Evolutionary conservation across 352 stramenopile genomes (phyloP).

Genomic region (Saprolegnia parasitica): DNA sequence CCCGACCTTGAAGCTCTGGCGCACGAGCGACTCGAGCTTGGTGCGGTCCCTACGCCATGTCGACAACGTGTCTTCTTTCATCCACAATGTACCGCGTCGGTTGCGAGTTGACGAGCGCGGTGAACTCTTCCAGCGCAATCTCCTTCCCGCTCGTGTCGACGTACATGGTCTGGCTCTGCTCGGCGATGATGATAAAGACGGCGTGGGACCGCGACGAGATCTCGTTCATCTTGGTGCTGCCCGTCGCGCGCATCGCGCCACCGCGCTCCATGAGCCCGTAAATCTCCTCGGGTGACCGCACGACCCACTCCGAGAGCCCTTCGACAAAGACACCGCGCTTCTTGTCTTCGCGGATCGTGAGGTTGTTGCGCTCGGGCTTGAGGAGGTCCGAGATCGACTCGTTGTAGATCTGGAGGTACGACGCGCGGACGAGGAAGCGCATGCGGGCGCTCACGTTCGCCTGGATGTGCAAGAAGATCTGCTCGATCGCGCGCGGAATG

Average conservation of each 20-base stretch:
- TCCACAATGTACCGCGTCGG: constrained; percentile 33
- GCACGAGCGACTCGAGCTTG: constrained; percentile 84
- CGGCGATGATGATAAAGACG: constrained; percentile 94
- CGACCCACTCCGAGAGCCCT: constrained; percentile 92
- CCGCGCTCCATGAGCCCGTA: constrained; percentile 93
- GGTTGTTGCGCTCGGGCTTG: constrained; percentile 87
- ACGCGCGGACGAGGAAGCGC: constrained; percentile 88
- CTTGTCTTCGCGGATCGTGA: constrained; percentile 92
- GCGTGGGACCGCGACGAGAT: constrained; percentile 82
- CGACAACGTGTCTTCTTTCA: constrained; percentile 4
- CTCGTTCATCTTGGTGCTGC: constrained; percentile 88
- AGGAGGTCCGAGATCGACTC: constrained; percentile 92
- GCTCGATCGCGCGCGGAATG: constrained; percentile 96
- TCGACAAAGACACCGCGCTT: constrained; percentile 92
- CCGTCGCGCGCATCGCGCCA: constrained; percentile 70
- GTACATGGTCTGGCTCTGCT: constrained; percentile 89
- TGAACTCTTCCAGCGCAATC: constrained; percentile 81
- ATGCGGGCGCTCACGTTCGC: constrained; percentile 75
- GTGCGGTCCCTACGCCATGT: constrained; percentile 30
- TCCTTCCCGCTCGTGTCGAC: constrained; percentile 78
- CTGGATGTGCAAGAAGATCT: constrained; percentile 92
- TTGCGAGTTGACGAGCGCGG: constrained; percentile 69
- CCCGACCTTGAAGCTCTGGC: constrained; percentile 92
- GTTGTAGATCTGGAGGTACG: constrained; percentile 95
- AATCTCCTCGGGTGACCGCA: constrained; percentile 89